These are phyloP conservation scores for Paramecium biaurelia DNA, from an alignment of 73 alveolate species.

Conservation along the genomic window DNA sequence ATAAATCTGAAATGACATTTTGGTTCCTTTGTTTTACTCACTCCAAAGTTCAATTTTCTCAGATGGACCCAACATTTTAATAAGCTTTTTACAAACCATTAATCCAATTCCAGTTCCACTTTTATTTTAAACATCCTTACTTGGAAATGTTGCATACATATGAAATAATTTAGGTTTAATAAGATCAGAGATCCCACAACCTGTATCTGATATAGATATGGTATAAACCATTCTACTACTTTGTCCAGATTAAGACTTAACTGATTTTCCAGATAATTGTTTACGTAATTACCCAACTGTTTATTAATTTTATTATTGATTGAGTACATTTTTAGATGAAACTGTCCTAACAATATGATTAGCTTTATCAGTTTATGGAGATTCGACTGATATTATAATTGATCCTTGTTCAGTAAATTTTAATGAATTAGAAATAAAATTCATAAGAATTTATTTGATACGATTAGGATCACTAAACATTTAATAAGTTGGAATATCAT, in stretches of 20 bases:
- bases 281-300: not conserved
- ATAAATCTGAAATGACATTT: constrained; percentile 42
- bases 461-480: constrained; percentile 60
- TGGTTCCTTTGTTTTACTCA: constrained; percentile 56
- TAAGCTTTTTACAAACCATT: constrained; percentile 52
- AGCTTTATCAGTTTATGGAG: not conserved
- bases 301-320: constrained; percentile 9
- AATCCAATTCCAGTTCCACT: constrained; percentile 63
- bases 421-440: constrained; percentile 68
- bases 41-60: constrained; percentile 38
- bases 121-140: constrained; percentile 38
- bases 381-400: not conserved
- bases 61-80: constrained; percentile 53
- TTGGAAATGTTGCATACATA: constrained; percentile 56
- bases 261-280: not conserved
- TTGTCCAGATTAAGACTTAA: not conserved
- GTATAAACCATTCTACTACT: not conserved
- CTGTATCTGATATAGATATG: constrained; percentile 58
- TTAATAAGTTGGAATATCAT: constrained; percentile 7
- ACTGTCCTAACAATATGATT: not conserved
- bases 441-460: constrained; percentile 64
- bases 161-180: constrained; percentile 59
- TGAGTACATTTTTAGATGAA: not conserved
- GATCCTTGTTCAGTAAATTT: constrained; percentile 70
- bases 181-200: constrained; percentile 57